Percentiles rank a stretch among this genome's conserved stretches.
These are phyloP conservation scores for Bidens hawaiensis DNA, from an alignment of 140 eudicot genomes.

Conservation along the genomic window DNA sequence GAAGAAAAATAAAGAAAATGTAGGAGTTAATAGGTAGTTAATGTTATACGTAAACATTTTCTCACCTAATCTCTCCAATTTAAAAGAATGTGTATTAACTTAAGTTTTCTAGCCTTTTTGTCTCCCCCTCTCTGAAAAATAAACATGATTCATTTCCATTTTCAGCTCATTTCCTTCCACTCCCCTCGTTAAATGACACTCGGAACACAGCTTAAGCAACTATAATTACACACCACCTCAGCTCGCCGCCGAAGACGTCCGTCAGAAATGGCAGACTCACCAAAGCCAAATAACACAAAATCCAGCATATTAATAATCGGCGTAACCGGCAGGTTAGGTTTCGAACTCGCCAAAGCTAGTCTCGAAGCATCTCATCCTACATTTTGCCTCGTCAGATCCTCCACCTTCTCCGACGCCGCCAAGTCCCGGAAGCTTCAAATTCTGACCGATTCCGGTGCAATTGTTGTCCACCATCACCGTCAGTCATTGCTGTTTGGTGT, in stretches of 20 bases:
- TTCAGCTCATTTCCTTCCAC: no score
- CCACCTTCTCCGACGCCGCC: constrained; percentile 44
- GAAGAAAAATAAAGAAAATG: no score
- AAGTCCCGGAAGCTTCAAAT: constrained; percentile 51
- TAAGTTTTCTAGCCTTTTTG: no score
- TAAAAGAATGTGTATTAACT: no score
- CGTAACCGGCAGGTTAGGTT: constrained; percentile 72
- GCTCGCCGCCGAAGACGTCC: constrained; percentile 4
- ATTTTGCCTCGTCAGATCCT: constrained; percentile 56
- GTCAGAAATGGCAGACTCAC: constrained; percentile 13
- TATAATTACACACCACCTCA: not conserved
- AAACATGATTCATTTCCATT: no score
- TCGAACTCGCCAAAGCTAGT: constrained; percentile 64
- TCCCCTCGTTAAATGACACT: no score
- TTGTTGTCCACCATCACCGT: constrained; percentile 31
- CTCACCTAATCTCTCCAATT: no score
- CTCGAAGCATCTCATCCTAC: constrained; percentile 66
- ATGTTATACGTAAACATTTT: no score
- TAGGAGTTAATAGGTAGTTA: no score
- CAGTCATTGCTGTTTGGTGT: no score
- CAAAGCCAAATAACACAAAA: constrained; percentile 4
- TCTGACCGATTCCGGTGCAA: constrained; percentile 61
- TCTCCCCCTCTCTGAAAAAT: no score
- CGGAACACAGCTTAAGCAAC: no score
- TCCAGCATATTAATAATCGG: constrained; percentile 62